These are phyloP conservation scores for Phialocephala sp. DNA, from an alignment of 2,329 filamentous ascomycete species.

Conservation along the genomic window DNA sequence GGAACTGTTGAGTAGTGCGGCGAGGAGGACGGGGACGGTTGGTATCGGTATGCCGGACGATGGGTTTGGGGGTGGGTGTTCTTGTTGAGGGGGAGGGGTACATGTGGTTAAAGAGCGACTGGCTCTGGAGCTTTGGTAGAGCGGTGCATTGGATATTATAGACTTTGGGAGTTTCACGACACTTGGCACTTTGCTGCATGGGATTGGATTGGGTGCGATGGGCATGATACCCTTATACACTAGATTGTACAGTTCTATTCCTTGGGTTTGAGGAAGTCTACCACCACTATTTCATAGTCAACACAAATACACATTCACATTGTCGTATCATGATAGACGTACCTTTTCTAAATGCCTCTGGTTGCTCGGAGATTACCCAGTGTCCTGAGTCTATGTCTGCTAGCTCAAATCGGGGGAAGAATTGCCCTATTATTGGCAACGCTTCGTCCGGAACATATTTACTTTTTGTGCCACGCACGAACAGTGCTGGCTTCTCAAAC, in stretches of 20 bases:
- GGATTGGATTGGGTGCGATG: constrained; percentile 23
- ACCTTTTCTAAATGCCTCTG: constrained; percentile 78
- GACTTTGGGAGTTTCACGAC: background rate
- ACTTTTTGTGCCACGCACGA: constrained; percentile 79
- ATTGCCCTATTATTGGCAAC: constrained; percentile 77
- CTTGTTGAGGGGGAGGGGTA: constrained; percentile 28
- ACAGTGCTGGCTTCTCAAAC: constrained; percentile 80
- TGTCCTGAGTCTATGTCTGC: constrained; percentile 80
- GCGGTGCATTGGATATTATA: constrained; percentile 9
- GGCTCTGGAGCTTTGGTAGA: background rate
- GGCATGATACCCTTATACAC: constrained; percentile 44
- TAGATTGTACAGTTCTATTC: constrained; percentile 41
- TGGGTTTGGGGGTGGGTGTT: constrained; percentile 32
- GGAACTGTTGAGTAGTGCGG: constrained; percentile 45
- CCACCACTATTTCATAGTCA: constrained; percentile 54
- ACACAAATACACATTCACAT: background rate
- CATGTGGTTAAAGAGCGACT: background rate
- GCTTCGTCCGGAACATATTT: constrained; percentile 82
- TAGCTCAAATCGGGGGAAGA: constrained; percentile 79
- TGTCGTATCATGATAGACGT: constrained; percentile 39
- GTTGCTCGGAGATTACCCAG: constrained; percentile 90
- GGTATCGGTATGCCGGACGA: constrained; percentile 33
- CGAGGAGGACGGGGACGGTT: constrained; percentile 34
- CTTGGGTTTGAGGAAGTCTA: constrained; percentile 63
- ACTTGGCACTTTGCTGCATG: background rate